Base-by-base conservation (phyloP, 1,139 yeast species). In the Wickerhamomyces sp. region DNA sequence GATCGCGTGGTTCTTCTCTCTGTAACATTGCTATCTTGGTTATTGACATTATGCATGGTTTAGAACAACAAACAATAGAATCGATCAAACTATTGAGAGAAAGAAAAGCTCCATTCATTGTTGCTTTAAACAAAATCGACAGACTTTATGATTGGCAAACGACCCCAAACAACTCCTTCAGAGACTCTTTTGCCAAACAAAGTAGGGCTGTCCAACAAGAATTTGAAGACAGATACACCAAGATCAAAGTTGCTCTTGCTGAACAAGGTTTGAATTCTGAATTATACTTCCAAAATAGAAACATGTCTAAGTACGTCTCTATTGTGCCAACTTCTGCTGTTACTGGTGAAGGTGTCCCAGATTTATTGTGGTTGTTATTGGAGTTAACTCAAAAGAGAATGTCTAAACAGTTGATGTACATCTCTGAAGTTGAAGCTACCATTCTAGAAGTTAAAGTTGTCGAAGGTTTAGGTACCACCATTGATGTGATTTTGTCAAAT, bases 261-360 rank as follows among this genome's bases (percentile, higher is more conserved):
- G 99, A 94, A 73, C 99, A 94, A 72, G 99, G 99, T 61, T 84
- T 94, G 72, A 94, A 94, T 74, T 87, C 98, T 44, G 99, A 93
- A 71, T 78, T 93, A 55, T 94, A 94, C 71, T 93, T 76, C 83
- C 89, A 93, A 68, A 94, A 94, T 77, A 87, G 86, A 69, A 93
- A 91, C 71, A 74, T 93, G 78, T 72, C 97, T 49, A 88, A 88
- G 67, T 88, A 84, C 62, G 99, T 94, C 49, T 90, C 98, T 35
- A 84, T 94, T 60, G 96, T 94, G 45, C 99, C 99, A 58, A 93
- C 99, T 13, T 91, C 98, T 51, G 99, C 99, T 48, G 95, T 91
- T 41, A 91, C 98, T 30, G 99, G 99, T 68, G 99, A 94, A 71
- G 99, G 99, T 84, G 94, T 94, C 58, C 99, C 99, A 41, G 99